Evolutionary conservation across 441 rosid species (phyloP).

Genomic region (Omphalea diandra): DNA sequence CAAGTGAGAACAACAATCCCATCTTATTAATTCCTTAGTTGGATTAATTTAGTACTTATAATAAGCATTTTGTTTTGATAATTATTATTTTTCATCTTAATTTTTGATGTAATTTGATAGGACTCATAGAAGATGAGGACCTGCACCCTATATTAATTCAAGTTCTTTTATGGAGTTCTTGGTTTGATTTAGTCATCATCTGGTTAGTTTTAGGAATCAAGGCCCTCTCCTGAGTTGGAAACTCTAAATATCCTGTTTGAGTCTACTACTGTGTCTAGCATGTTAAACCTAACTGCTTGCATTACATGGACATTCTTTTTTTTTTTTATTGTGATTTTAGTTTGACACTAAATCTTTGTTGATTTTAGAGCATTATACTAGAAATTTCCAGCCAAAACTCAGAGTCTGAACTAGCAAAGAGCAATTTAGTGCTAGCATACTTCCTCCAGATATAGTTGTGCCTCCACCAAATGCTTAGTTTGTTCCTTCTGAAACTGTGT

Average conservation of each 20-base stretch:
- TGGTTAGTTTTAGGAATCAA: constrained; percentile 40
- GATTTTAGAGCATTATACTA: too few species aligned
- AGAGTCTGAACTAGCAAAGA: constrained; percentile 30
- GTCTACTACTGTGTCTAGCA: constrained; percentile 39
- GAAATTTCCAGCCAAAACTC: constrained; percentile 51
- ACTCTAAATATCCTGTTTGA: constrained; percentile 36
- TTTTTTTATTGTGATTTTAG: too few species aligned
- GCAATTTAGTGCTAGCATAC: constrained; percentile 13
- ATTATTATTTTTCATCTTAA: too few species aligned
- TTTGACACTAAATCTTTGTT: too few species aligned
- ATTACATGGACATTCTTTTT: constrained; percentile 8
- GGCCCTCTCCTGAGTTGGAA: constrained; percentile 36
- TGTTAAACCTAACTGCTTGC: constrained; percentile 17
- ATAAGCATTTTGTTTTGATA: too few species aligned
- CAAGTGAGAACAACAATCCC: too few species aligned
- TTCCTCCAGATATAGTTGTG: constrained; percentile 24
- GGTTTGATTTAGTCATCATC: constrained; percentile 20
- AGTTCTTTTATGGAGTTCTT: constrained; percentile 14
- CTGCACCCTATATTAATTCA: constrained; percentile 1
- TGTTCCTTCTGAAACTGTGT: too few species aligned
- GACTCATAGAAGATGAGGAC: constrained; percentile 45
- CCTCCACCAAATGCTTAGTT: too few species aligned
- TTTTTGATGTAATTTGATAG: too few species aligned
- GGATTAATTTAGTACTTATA: too few species aligned
- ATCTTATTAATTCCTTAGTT: too few species aligned